Evolutionary conservation across 805 yeast genomes (phyloP), one percentile per base, ranked within the genome.

Genomic region (Barnettozyma siamensis): DNA sequence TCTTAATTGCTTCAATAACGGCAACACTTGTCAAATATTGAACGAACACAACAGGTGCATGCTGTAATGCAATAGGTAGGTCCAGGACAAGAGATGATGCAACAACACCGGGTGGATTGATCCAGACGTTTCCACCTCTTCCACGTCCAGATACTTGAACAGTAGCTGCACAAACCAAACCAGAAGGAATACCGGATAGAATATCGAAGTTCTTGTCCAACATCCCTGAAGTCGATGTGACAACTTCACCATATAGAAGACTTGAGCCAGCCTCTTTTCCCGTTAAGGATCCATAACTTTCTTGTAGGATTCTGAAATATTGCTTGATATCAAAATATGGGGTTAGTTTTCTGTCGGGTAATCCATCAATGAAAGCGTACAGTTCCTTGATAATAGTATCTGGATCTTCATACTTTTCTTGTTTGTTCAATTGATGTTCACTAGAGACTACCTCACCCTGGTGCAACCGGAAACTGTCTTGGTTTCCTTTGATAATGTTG

Each of bases 61-160:
- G 64, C 16, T 66, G 60, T 18, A 68, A 65, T 2, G 67, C 55
- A 3, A 54, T 53, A 4, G 72, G 70, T 12, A 88, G 63, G 37
- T 79, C 73, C 45, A 86, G 59, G 10, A 87, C 75, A 2, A 79
- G 73, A 0, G 96, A 87, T 7, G 80, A 75, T 0, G 98, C 95
- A 60, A 88, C 64, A 1, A 88, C 94, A 10, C 99, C 99, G 19
- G 75, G 72, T 3, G 99, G 99, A 50, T 87, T 89, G 19, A 93
- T 82, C 99, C 99, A 93, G 2, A 79, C 80, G 50, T 93, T 93
- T 1, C 93, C 94, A 13, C 97, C 95, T 42, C 99, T 76, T 3
- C 99, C 99, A 37, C 91, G 71, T 1, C 99, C 99, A 0, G 88
- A 75, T 1, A 87, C 81, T 60, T 93, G 99, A 3, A 83, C 76